Base-by-base conservation (phyloP, 805 yeast species). In the Starmerella stellata region DNA sequence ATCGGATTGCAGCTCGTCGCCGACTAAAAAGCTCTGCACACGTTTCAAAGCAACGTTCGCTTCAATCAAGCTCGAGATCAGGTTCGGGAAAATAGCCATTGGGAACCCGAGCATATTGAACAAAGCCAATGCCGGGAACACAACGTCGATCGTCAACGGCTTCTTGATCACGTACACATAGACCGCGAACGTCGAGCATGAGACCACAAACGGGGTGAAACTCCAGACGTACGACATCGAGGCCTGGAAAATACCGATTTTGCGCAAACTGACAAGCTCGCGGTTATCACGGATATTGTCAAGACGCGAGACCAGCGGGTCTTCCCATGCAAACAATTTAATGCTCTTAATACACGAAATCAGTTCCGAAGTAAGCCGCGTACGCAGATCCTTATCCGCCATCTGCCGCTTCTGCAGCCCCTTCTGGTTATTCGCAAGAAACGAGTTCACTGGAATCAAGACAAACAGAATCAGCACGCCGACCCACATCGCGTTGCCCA, bases 291-390 rank as follows among this genome's bases (percentile, higher is more conserved):
- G 77, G 18, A 87, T 93, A 52, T 74, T 62, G 46, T 72, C 71
- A 41, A 92, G 65, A 50, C 77, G 78, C 21, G 66, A 68, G 52
- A 72, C 70, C 55, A 81, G 83, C 3, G 96, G 93, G 24, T 56
- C 62, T 60, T 90, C 99, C 99, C 99, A 90, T 2, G 92, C 93
- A 53, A 90, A 90, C 36, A 92, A 66, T 57, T 90, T 90, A 55
- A 90, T 65, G 11, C 95, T 81, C 60, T 83, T 85, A 54, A 85
- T 81, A 51, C 81, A 81, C 55, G 79, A 77, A 52, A 85, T 66
- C 38, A 85, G 81, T 57, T 85, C 95, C 43, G 79, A 75, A 39
- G 81, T 76, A 33, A 83, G 62, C 44, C 93, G 72, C 9, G 95
- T 79, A 64, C 99, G 75, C 56, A 77, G 78, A 60, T 90, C 99